Conservation (phyloP, 306 rosid species). For the Potentilla sterilis region DNA sequence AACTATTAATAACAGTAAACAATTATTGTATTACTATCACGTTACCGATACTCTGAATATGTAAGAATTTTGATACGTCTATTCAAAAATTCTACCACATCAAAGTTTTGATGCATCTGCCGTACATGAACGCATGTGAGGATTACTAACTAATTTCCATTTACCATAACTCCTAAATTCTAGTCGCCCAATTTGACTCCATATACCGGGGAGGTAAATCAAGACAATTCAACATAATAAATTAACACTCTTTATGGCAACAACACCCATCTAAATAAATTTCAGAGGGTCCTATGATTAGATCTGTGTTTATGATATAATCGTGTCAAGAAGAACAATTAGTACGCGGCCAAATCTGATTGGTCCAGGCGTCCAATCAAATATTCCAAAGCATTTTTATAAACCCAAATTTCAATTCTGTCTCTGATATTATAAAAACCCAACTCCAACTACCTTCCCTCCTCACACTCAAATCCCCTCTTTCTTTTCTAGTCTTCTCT, state of each 20-base stretch:
- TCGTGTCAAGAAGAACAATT: neutral
- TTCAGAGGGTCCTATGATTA: neutral
- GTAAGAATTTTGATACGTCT: too few species aligned
- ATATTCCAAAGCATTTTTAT: neutral
- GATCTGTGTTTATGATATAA: neutral
- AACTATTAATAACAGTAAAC: too few species aligned
- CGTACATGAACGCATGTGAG: neutral
- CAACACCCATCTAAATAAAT: neutral
- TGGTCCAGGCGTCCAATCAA: neutral
- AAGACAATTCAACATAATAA: neutral
- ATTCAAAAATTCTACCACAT: too few species aligned
- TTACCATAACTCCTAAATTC: neutral
- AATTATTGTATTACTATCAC: too few species aligned
- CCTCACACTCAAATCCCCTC: conserved; percentile 10
- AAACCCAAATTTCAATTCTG: neutral
- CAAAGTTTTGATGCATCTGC: too few species aligned
- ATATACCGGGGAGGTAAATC: too few species aligned
- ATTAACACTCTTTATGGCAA: neutral
- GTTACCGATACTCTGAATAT: too few species aligned
- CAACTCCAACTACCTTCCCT: neutral
- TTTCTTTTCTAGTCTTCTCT: neutral
- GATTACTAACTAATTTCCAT: neutral
- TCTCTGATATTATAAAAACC: conserved; percentile 25
- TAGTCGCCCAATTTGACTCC: neutral
- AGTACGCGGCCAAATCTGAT: neutral